Evolutionary conservation across 2,329 filamentous ascomycete species (phyloP).

Genomic region (Fusarium neocosmosporiellum): DNA sequence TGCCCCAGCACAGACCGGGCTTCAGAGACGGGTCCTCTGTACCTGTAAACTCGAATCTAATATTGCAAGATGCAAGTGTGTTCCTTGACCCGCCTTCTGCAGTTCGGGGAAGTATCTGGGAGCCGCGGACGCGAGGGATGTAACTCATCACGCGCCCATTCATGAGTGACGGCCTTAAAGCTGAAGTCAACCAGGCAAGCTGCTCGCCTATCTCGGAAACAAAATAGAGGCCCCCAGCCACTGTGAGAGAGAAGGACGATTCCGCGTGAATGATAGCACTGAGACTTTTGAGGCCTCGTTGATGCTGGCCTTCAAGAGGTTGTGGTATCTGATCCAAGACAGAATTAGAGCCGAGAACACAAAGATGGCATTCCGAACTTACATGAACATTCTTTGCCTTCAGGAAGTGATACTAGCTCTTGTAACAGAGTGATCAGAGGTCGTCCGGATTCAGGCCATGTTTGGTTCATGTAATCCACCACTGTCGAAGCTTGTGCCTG

Average conservation of each 20-base stretch:
- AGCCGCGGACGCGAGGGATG: not conserved
- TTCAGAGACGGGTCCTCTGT: too few relatives aligned
- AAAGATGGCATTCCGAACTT: not conserved
- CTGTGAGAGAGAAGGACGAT: not conserved
- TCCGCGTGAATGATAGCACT: not conserved
- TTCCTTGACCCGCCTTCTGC: not conserved
- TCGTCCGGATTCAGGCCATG: not conserved
- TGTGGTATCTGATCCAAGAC: not conserved
- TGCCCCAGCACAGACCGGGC: conserved; percentile 14
- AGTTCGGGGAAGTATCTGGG: not conserved
- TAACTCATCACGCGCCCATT: not conserved
- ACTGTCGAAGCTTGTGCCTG: conserved; percentile 2
- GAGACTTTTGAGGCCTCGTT: not conserved
- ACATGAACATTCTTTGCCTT: not conserved
- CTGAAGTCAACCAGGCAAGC: conserved; percentile 9
- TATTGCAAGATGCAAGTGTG: not conserved
- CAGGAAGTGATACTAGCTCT: not conserved
- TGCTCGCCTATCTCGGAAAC: conserved; percentile 22
- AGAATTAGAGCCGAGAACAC: not conserved
- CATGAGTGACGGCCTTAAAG: not conserved
- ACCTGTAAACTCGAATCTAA: not conserved
- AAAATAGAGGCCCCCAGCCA: not conserved
- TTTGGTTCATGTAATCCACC: conserved; percentile 7
- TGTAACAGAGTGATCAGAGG: not conserved
- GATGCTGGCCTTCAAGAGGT: not conserved